These are phyloP conservation scores for Colletotrichum plurivorum DNA, from an alignment of 2,329 filamentous ascomycete genomes.

Conservation along the genomic window DNA sequence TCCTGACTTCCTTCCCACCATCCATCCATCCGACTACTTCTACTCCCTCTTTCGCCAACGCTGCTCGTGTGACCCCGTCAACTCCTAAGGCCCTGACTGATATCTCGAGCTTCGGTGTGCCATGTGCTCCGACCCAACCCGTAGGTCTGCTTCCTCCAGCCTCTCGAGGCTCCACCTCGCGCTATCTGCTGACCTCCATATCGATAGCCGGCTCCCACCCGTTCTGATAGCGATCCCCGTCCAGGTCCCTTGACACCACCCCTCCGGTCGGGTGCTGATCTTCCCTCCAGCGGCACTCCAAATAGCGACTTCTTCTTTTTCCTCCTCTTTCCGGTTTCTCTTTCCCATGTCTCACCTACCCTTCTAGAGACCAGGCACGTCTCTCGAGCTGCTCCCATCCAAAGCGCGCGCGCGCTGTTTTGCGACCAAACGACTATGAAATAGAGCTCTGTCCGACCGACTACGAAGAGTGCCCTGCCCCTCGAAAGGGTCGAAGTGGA, in stretches of 20 bases:
- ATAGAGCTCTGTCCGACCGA: slow-evolving; percentile 19
- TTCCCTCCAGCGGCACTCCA: slow-evolving; percentile 18
- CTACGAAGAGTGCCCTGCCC: slow-evolving; percentile 26
- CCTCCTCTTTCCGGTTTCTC: slow-evolving; percentile 17
- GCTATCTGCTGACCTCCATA: slow-evolving; percentile 39
- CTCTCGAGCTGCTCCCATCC: background rate
- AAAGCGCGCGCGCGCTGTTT: background rate
- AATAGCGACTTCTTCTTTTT: slow-evolving; percentile 23
- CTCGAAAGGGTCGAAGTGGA: slow-evolving; percentile 27
- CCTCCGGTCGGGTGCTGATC: slow-evolving; percentile 18
- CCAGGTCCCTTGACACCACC: slow-evolving; percentile 21
- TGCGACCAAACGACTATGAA: slow-evolving; percentile 33
- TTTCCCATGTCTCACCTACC: slow-evolving; percentile 25
- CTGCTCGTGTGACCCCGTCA: slow-evolving; percentile 36
- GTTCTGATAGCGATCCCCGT: slow-evolving; percentile 34
- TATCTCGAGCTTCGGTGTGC: slow-evolving; percentile 38
- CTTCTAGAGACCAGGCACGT: slow-evolving; percentile 20
- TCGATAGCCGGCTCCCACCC: slow-evolving; percentile 38
- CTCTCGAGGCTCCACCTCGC: slow-evolving; percentile 34
- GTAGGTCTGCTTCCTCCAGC: slow-evolving; percentile 36
- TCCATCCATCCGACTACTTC: background rate
- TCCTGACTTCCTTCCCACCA: slow-evolving; percentile 1
- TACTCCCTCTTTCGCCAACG: background rate
- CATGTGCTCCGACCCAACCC: slow-evolving; percentile 36
- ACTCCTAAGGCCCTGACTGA: slow-evolving; percentile 29